phyloP scores from a whole-genome alignment of 768 basidiomycete species.

The Mycena rosella region DNA sequence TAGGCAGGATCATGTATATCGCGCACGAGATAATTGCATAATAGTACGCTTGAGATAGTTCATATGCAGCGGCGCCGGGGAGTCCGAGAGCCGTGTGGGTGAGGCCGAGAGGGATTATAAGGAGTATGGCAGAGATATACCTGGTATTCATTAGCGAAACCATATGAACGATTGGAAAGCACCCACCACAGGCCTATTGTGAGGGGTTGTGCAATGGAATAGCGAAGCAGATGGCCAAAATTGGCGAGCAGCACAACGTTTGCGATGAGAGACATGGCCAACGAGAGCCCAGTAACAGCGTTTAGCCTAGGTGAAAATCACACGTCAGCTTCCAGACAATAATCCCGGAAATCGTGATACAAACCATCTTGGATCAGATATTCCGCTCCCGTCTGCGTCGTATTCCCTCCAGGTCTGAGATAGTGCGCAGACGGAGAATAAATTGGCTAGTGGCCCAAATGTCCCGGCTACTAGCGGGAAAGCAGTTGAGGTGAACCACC shows the following conservation, averaged over 20 bases:
- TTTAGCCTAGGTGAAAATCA: constrained; percentile 43
- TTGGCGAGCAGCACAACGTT: constrained; percentile 54
- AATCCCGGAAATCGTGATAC: constrained; percentile 6
- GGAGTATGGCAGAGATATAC: constrained; percentile 53
- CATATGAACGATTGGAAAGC: neutral
- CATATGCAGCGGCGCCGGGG: constrained; percentile 31
- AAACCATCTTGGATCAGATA: constrained; percentile 53
- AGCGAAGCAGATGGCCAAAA: constrained; percentile 52
- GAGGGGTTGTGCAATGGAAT: constrained; percentile 51
- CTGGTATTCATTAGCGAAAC: constrained; percentile 33
- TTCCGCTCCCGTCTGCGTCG: constrained; percentile 30
- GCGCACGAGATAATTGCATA: constrained; percentile 50
- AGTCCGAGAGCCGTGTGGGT: constrained; percentile 35
- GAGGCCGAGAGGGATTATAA: constrained; percentile 51
- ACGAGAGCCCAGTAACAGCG: constrained; percentile 48
- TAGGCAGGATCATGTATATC: constrained; percentile 41
- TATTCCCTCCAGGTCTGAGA: constrained; percentile 51
- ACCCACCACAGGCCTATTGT: constrained; percentile 55
- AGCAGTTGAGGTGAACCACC: constrained; percentile 57
- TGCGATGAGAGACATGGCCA: constrained; percentile 49
- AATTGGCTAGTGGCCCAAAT: constrained; percentile 55
- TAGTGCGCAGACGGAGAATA: constrained; percentile 54
- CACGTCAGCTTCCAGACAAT: neutral
- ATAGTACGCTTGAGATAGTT: constrained; percentile 53
- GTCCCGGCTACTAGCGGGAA: constrained; percentile 58